These are phyloP conservation scores for Candolleomyces aberdarensis DNA, from an alignment of 768 basidiomycete species.

Conservation along the genomic window DNA sequence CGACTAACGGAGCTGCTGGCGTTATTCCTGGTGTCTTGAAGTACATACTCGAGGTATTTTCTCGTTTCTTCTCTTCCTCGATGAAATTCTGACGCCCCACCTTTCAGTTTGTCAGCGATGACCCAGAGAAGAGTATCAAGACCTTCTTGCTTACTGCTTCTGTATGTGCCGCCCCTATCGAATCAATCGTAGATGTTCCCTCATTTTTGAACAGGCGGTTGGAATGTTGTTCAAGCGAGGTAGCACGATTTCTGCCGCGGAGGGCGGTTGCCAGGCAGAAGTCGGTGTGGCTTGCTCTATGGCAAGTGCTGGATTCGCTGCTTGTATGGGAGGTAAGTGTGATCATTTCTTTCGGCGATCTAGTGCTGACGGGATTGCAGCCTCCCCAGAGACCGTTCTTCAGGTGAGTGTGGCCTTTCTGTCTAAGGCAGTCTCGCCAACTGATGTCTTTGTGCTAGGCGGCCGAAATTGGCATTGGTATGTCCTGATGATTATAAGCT, in stretches of 20 bases:
- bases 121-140: conserved; percentile 81
- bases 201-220: conserved; percentile 51
- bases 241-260: conserved; percentile 95
- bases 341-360: background rate
- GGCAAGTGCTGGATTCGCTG: conserved; percentile 92
- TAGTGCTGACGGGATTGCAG: conserved; percentile 27
- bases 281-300: conserved; percentile 97
- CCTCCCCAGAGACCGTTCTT: conserved; percentile 76
- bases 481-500: background rate
- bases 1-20: conserved; percentile 91
- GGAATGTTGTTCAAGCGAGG: conserved; percentile 97
- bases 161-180: conserved; percentile 38
- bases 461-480: conserved; percentile 89
- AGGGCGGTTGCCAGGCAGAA: conserved; percentile 94
- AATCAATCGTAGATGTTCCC: background rate
- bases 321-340: conserved; percentile 82
- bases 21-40: conserved; percentile 93
- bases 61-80: background rate
- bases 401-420: conserved; percentile 43
- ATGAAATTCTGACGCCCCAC: conserved; percentile 6
- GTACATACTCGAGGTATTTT: conserved; percentile 73
- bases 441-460: conserved; percentile 39
- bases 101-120: conserved; percentile 80
- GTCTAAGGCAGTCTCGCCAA: conserved; percentile 12
- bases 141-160: conserved; percentile 90